phyloP scores from a whole-genome alignment of 129 eudicot species.

The carrot (Daucus carota) region DH1_v3.0 NC_030384.2:29913501-29914000 shows the following conservation, averaged over 20 bases:
- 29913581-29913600: background rate
- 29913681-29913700: background rate
- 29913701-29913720: background rate
- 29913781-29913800: background rate
- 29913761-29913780: background rate
- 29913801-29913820: background rate
- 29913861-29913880: background rate
- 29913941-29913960: slow-evolving; percentile 7
- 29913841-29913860: background rate
- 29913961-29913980: slow-evolving; percentile 85
- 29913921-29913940: background rate
- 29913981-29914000: slow-evolving; percentile 68
- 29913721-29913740: background rate
- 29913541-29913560: no score
- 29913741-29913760: background rate
- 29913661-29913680: background rate
- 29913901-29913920: no score
- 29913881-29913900: background rate
- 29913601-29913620: background rate
- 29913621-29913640: background rate
- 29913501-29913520: background rate
- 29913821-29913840: background rate
- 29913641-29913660: background rate
- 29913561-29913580: no score
- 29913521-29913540: no score